Conservation (phyloP, 1,139 yeast genomes). For the Insectozyma bohioensis region DNA sequence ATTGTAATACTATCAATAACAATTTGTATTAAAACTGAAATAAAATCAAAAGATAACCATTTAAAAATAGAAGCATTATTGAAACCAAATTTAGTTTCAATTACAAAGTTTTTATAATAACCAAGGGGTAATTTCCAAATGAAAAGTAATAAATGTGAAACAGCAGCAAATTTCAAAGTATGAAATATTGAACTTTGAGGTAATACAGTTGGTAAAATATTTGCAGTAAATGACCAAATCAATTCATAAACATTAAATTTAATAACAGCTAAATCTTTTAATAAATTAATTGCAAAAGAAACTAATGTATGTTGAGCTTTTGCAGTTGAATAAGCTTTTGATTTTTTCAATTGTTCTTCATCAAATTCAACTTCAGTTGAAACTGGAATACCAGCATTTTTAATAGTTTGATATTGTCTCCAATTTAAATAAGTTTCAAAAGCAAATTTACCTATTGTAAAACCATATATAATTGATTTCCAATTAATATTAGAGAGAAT, state of each 20-base stretch:
- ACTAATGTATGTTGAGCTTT: no score
- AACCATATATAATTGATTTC: slow-evolving; percentile 72
- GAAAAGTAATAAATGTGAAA: neutral
- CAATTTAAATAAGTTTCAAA: slow-evolving; percentile 73
- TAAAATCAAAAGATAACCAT: neutral
- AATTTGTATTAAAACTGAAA: neutral
- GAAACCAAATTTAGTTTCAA: neutral
- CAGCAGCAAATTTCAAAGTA: no score
- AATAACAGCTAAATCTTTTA: neutral
- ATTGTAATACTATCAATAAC: neutral
- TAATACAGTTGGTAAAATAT: no score
- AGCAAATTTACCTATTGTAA: slow-evolving; percentile 69
- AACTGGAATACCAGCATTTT: no score
- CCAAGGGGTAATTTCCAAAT: neutral
- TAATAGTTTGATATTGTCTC: slow-evolving; percentile 74
- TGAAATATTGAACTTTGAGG: no score
- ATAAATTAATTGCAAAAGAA: slow-evolving; percentile 5
- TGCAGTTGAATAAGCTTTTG: no score
- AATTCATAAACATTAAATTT: neutral
- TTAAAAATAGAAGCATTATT: neutral
- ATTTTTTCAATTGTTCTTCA: no score
- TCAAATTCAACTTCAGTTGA: no score
- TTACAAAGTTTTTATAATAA: neutral
- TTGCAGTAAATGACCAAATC: neutral
- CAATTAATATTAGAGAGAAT: slow-evolving; percentile 77